phyloP scores from a whole-genome alignment of 108 stramenopile species.

The Craspedostauros australis region DNA sequence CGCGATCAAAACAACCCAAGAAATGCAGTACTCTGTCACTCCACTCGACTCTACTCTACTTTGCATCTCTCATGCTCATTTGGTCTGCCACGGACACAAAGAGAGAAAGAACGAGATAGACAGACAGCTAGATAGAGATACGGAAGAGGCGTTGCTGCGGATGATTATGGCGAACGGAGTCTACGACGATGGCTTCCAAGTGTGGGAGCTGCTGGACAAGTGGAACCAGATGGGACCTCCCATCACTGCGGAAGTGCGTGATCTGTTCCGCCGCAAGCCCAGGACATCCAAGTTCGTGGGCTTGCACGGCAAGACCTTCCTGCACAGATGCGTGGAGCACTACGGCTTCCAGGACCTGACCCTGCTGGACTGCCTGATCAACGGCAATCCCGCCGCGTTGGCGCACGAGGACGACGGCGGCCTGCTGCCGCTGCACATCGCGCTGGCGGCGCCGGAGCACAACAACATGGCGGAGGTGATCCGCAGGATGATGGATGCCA shows the following conservation, averaged over 20 bases:
- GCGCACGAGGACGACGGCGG: conserved; percentile 18
- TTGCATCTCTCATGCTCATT: too few relatives aligned
- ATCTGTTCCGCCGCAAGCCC: conserved; percentile 9
- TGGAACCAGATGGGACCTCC: conserved; percentile 13
- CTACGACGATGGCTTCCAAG: conserved; percentile 26
- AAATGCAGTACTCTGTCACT: too few relatives aligned
- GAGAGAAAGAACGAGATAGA: too few relatives aligned
- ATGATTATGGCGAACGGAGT: too few relatives aligned
- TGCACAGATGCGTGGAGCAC: conserved; percentile 19
- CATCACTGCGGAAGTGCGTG: background rate
- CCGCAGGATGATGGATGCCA: background rate
- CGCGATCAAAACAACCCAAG: too few relatives aligned
- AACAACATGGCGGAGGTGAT: background rate
- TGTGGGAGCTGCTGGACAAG: conserved; percentile 19
- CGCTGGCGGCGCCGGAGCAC: background rate
- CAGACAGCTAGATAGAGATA: too few relatives aligned
- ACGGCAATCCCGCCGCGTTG: conserved; percentile 21
- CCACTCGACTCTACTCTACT: too few relatives aligned
- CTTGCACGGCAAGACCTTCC: conserved; percentile 8
- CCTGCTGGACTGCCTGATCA: conserved; percentile 8
- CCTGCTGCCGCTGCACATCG: conserved; percentile 21
- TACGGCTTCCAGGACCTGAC: conserved; percentile 5
- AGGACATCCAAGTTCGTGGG: background rate
- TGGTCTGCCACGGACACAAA: too few relatives aligned
- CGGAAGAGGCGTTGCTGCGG: too few relatives aligned